These are phyloP conservation scores for Candida sphagnicola DNA, from an alignment of 805 yeast species.

Conservation along the genomic window DNA sequence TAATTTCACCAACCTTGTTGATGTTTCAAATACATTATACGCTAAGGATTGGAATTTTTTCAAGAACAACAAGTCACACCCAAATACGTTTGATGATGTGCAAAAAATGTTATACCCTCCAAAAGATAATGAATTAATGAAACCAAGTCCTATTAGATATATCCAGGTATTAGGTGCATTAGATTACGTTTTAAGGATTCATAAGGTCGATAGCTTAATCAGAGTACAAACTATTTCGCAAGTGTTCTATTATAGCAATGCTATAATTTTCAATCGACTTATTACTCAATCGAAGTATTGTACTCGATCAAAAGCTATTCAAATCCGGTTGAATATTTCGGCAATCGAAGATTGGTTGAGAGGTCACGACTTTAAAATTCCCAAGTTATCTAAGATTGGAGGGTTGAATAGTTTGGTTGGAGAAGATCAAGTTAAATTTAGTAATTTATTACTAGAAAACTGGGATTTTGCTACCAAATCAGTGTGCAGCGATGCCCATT, in stretches of 20 bases:
- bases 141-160: slow-evolving; percentile 83
- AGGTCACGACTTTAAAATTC: slow-evolving; percentile 50
- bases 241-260: slow-evolving; percentile 74
- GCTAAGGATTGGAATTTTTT: slow-evolving; percentile 62
- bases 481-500: slow-evolving; percentile 18
- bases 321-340: slow-evolving; percentile 81
- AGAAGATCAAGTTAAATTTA: slow-evolving; percentile 10
- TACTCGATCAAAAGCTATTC: slow-evolving; percentile 83
- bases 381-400: slow-evolving; percentile 29
- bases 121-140: slow-evolving; percentile 68
- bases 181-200: slow-evolving; percentile 77
- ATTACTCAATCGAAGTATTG: slow-evolving; percentile 64
- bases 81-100: slow-evolving; percentile 67
- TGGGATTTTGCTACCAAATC: slow-evolving; percentile 10
- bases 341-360: slow-evolving; percentile 93
- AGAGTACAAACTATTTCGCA: slow-evolving; percentile 74
- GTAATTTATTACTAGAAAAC: slow-evolving; percentile 20
- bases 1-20: slow-evolving; percentile 79
- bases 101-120: slow-evolving; percentile 82
- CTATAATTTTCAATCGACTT: slow-evolving; percentile 68
- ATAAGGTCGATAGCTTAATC: slow-evolving; percentile 74
- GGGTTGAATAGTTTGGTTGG: slow-evolving; percentile 19
- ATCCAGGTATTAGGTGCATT: slow-evolving; percentile 88
- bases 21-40: slow-evolving; percentile 69
- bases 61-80: slow-evolving; percentile 39